These are phyloP conservation scores for Wickerhamomyces canadensis DNA, from an alignment of 805 yeast species.

Conservation along the genomic window DNA sequence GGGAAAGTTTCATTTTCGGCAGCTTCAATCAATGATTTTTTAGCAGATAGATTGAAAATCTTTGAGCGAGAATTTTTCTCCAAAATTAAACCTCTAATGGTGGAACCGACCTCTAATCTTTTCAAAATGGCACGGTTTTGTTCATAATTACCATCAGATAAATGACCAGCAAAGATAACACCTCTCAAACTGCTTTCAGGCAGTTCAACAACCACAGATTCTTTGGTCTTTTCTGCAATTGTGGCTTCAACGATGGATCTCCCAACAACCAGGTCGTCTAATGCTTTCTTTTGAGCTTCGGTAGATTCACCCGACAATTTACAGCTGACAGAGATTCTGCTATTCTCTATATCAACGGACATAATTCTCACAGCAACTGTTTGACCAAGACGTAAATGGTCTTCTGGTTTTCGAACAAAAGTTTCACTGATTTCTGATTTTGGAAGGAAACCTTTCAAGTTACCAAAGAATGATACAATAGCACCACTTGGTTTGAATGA, in stretches of 20 bases:
- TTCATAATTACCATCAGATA: constrained; percentile 71
- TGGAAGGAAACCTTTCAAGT: constrained; percentile 75
- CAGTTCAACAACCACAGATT: constrained; percentile 62
- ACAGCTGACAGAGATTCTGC: constrained; percentile 67
- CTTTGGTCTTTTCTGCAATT: constrained; percentile 72
- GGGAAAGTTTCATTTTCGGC: constrained; percentile 56
- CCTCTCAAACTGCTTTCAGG: constrained; percentile 49
- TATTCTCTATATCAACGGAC: constrained; percentile 44
- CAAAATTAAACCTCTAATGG: constrained; percentile 54
- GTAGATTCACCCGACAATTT: constrained; percentile 53
- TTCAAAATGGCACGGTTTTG: constrained; percentile 65
- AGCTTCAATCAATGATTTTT: constrained; percentile 60
- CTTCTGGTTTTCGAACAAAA: constrained; percentile 69
- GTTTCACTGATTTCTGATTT: constrained; percentile 87
- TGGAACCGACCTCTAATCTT: constrained; percentile 55
- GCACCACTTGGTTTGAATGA: constrained; percentile 73
- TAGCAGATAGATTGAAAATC: constrained; percentile 57
- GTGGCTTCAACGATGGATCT: constrained; percentile 51
- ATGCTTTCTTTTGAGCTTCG: constrained; percentile 38
- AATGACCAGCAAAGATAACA: constrained; percentile 66
- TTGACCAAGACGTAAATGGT: constrained; percentile 78
- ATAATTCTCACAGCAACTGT: constrained; percentile 68
- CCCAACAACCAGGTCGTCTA: constrained; percentile 51
- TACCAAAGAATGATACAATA: constrained; percentile 76
- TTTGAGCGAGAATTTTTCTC: constrained; percentile 60